Base-by-base conservation (phyloP, 179 eudicot species). In the Sideroxylon spinosum region DNA sequence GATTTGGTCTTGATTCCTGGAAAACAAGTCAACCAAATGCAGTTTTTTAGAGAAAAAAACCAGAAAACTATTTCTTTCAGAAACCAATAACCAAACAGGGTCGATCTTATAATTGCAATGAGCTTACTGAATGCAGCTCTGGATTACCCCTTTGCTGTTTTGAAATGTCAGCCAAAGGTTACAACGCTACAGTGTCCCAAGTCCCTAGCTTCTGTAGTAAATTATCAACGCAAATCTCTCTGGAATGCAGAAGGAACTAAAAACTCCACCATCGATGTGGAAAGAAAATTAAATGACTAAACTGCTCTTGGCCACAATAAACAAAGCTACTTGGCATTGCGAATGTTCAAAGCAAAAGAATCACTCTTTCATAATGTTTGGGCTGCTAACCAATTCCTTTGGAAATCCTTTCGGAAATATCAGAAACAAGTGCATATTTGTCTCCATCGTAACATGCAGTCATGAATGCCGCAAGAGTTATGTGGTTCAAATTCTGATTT, bases 401-500 rank as follows among this genome's bases (percentile, higher is more conserved):
- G 2, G 84, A 81, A 23, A 87, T 88, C 82, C 85, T 88, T 75
- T 86, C 87, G 16, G 91, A 85, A 76, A 94, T 73, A 74, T 84
- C 87, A 80, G 97, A 89, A 83, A 93, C 88, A 78, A 92, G 92
- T 19, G 81, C 87, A 83, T 89, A 92, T 67, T 86, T 85, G 63
- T 87, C 77, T 72, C 80, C 85, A 20, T 90, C 92, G 73, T 94
- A 90, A 81, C 96, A 94, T 7, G 93, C 93, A 56, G 90, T 88
- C 88, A 81, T 86, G 80, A 94, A 92, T 2, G 91, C 98, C 63
- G 94, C 89, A 78, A 91, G 83, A 50, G 90, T 89, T 46, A 93
- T 89, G 57, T 85, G 87, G 81, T 93, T 91, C 48, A 87, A 84
- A 78, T 74, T 80, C 67, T 84, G 83, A 66, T 88, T 89, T 78